Evolutionary conservation across 768 basidiomycete species (phyloP).

Genomic region (Boletus rex-veris): DNA sequence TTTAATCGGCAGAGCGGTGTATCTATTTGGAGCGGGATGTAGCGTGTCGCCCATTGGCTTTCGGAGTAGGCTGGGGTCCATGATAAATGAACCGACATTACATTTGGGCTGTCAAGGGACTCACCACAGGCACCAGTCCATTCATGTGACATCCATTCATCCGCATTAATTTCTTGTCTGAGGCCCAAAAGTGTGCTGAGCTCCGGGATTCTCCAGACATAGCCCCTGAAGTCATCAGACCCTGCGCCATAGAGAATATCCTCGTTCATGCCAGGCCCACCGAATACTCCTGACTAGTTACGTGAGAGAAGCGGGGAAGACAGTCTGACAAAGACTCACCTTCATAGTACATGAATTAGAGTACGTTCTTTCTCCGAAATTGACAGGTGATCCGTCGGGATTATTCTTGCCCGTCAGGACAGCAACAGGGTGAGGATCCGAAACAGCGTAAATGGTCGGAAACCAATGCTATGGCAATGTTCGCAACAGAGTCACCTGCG

Average conservation of each 20-base stretch:
- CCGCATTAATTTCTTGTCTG: slow-evolving; percentile 43
- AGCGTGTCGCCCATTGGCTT: slow-evolving; percentile 37
- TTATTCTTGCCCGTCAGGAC: slow-evolving; percentile 56
- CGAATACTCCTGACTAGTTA: slow-evolving; percentile 71
- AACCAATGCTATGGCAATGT: slow-evolving; percentile 49
- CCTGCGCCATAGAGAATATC: slow-evolving; percentile 70
- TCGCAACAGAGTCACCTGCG: neutral
- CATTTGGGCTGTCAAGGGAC: slow-evolving; percentile 10
- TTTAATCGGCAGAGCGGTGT: slow-evolving; percentile 58
- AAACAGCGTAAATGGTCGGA: slow-evolving; percentile 67
- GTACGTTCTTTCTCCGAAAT: slow-evolving; percentile 51
- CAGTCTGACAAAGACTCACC: slow-evolving; percentile 34
- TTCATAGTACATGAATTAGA: slow-evolving; percentile 78
- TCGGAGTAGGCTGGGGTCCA: slow-evolving; percentile 44
- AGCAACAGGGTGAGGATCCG: slow-evolving; percentile 68
- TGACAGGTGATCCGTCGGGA: slow-evolving; percentile 52
- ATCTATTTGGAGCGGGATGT: slow-evolving; percentile 59
- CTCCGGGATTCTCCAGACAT: slow-evolving; percentile 73
- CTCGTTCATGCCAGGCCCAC: slow-evolving; percentile 48
- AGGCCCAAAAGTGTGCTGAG: slow-evolving; percentile 39
- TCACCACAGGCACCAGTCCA: slow-evolving; percentile 32
- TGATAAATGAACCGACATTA: slow-evolving; percentile 4
- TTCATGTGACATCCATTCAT: slow-evolving; percentile 43
- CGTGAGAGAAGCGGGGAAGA: neutral
- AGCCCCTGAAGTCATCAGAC: slow-evolving; percentile 79